Evolutionary conservation across 2,329 filamentous ascomycete genomes (phyloP), one percentile per base, ranked within the genome.

Genomic region (Epichloe elymi): DNA sequence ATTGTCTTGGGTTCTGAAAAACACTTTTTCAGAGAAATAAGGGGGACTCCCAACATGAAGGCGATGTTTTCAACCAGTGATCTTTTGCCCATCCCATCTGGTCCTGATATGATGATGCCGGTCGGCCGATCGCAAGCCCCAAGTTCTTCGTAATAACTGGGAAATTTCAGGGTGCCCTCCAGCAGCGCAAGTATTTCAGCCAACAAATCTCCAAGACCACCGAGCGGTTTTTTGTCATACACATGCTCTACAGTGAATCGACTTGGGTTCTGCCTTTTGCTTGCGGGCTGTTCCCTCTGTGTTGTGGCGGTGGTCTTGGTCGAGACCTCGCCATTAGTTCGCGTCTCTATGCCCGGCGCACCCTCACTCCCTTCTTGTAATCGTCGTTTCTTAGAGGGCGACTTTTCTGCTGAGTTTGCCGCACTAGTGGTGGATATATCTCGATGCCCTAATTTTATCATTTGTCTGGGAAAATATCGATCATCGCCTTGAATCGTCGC

Each of bases 51-150:
- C 15, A 88, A 70, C 54, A 81, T 78, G 2, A 84, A 82, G 2
- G 88, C 87, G 55, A 87, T 80, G 1, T 82, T 84, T 59, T 84
- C 79, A 6, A 87, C 81, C 45, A 91, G 77, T 63, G 87, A 82
- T 0, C 82, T 88, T 65, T 94, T 93, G 55, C 88, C 88, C 55
- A 85, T 88, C 17, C 87, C 87, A 1, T 85, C 80, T 0, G 88
- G 88, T 0, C 88, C 88, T 58, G 90, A 85, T 2, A 94, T 68
- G 3, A 93, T 66, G 15, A 93, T 80, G 47, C 86, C 86, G 0
- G 60, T 52, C 0, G 53, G 49, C 17, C 50, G 55, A n/a, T 57
- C 51, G 50, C 55, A 57, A 5, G 46, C 40, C 26, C 8, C 1
- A 4, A 52, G 52, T 12, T 43, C 19, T 8, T 53, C 51, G 42